Evolutionary conservation across 257 asterid species (phyloP), one percentile per base, ranked within the genome.

Genomic region (Solanum peruvianum): DNA sequence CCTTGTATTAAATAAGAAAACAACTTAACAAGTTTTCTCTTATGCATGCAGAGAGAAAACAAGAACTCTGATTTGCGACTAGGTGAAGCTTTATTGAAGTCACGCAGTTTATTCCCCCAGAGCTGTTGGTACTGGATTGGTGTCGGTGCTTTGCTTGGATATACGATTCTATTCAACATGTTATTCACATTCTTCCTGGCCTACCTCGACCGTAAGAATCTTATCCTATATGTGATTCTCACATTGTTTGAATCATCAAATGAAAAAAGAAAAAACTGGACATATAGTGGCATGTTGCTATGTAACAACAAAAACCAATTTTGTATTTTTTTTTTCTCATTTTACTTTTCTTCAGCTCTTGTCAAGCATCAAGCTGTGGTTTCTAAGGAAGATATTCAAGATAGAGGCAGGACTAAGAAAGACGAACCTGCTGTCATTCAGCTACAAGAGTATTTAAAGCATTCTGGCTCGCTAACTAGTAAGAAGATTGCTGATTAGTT

Each of bases 101-200:
- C 98, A 72, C 98, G 96, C 89, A 93, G 95, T 91, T 81, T 96
- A 90, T 95, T 94, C 90, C 92, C 95, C 14, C 93, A 95, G 90
- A 91, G 94, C 88, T 95, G 93, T 90, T 96, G 99, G 99, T 96
- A 96, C 89, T 96, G 98, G 98, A 96, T 96, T 86, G 99, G 99
- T 52, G 90, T 96, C 66, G 98, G 96, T 85, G 98, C 98, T 77
- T 88, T 96, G 94, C 91, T 93, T 31, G 99, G 98, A 85, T 96
- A 95, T 76, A 95, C 97, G 35, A 83, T 92, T 90, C 86, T 96
- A 85, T 93, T 96, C 93, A 96, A 96, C 85, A 18, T 92, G 92
- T 97, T 95, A 72, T 96, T 96, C 87, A 95, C 99, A 75, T 58
- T 94, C 66, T 94, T 91, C 91, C 95, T 96, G 87, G 88, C 95